These are phyloP conservation scores for Metarhizium guizhouense DNA, from an alignment of 2,329 filamentous ascomycete genomes.

Conservation along the genomic window DNA sequence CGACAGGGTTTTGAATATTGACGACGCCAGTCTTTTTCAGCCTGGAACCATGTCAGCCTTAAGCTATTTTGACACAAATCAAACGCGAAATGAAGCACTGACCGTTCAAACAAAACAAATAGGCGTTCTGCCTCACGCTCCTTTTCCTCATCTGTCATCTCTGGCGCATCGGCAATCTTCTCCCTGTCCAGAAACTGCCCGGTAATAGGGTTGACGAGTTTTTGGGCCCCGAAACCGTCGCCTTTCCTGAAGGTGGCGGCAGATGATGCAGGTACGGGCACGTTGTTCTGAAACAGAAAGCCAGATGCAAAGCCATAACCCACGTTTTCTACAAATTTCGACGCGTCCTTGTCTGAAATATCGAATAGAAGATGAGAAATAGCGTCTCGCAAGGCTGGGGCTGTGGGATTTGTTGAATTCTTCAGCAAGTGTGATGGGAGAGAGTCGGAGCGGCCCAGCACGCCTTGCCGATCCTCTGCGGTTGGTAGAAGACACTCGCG, in stretches of 20 bases:
- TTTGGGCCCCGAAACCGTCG: conserved; percentile 19
- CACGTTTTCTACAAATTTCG: conserved; percentile 78
- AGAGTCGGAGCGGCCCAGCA: conserved; percentile 66
- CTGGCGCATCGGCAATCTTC: conserved; percentile 45
- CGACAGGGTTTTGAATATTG: conserved; percentile 70
- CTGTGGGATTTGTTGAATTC: conserved; percentile 64
- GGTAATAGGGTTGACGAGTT: conserved; percentile 71
- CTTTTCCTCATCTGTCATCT: conserved; percentile 89
- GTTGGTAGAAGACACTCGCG: conserved; percentile 64
- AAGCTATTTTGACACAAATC: conserved; percentile 10
- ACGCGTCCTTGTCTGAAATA: conserved; percentile 71
- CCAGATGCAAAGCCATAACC: conserved; percentile 92
- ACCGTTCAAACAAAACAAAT: conserved; percentile 87
- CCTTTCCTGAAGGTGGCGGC: conserved; percentile 34
- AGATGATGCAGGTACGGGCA: conserved; percentile 62
- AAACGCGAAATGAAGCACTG: background rate
- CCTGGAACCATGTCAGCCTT: conserved; percentile 18
- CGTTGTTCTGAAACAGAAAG: conserved; percentile 76
- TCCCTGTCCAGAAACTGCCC: conserved; percentile 71
- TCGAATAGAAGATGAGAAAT: conserved; percentile 80
- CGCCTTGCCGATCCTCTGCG: conserved; percentile 63
- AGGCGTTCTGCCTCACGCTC: conserved; percentile 82
- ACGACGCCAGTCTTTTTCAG: conserved; percentile 69
- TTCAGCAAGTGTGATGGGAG: conserved; percentile 69
- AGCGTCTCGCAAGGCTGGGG: conserved; percentile 62